Conservation (phyloP, 2,329 filamentous ascomycete species). For the Phialemoniopsis sp. region DNA sequence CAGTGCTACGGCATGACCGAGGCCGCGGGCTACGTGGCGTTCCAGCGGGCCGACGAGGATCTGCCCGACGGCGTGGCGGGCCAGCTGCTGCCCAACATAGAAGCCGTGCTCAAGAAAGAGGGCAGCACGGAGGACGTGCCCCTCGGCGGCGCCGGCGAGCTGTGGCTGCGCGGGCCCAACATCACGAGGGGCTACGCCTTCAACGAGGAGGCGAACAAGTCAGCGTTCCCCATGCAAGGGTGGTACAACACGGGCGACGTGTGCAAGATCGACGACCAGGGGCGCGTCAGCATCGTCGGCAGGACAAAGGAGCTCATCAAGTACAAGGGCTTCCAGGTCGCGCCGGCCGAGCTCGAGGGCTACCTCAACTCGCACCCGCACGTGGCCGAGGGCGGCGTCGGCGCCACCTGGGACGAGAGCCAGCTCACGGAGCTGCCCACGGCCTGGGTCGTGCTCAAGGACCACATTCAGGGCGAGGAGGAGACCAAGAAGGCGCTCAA, state of each 20-base stretch:
- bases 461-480: slow-evolving; percentile 11
- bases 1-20: slow-evolving; percentile 43
- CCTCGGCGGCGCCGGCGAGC: slow-evolving; percentile 18
- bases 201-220: slow-evolving; percentile 28
- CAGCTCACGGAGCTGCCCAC: slow-evolving; percentile 31
- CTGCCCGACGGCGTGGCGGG: slow-evolving; percentile 27
- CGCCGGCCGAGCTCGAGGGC: slow-evolving; percentile 28
- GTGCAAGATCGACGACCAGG: slow-evolving; percentile 28
- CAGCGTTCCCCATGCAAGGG: slow-evolving; percentile 20
- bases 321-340: slow-evolving; percentile 36
- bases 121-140: slow-evolving; percentile 27
- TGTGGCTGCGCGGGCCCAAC: slow-evolving; percentile 37
- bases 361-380: slow-evolving; percentile 28
- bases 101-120: slow-evolving; percentile 32
- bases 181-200: slow-evolving; percentile 36
- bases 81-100: slow-evolving; percentile 28
- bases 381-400: slow-evolving; percentile 28
- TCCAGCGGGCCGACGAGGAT: slow-evolving; percentile 26
- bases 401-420: slow-evolving; percentile 27
- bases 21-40: slow-evolving; percentile 35
- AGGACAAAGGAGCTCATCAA: slow-evolving; percentile 36
- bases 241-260: too few relatives aligned
- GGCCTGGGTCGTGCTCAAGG: slow-evolving; percentile 29
- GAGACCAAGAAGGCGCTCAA: slow-evolving; percentile 15
- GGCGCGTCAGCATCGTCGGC: slow-evolving; percentile 27